Evolutionary conservation across 345 rosid species (phyloP).

Genomic region (Melaleuca quinquenervia): DNA sequence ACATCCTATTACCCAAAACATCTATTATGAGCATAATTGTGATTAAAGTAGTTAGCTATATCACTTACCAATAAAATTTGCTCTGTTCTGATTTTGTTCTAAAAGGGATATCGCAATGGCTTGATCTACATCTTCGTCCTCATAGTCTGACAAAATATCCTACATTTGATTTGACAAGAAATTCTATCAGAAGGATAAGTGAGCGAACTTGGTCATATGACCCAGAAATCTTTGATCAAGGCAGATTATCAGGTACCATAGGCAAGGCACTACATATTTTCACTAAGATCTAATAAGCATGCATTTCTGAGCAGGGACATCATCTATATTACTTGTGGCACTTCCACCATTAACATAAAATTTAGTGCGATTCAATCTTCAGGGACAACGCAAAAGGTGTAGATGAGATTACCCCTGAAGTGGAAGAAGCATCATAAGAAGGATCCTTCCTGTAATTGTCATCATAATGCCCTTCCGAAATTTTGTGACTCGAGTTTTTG

Average conservation of each 20-base stretch:
- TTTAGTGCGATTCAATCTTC: neutral
- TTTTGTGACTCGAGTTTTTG: constrained; percentile 52
- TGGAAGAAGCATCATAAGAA: constrained; percentile 39
- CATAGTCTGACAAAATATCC: constrained; percentile 44
- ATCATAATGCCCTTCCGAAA: constrained; percentile 37
- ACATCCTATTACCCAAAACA: neutral
- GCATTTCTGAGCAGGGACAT: neutral
- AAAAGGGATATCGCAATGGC: constrained; percentile 74
- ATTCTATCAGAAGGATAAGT: neutral
- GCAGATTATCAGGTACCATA: neutral
- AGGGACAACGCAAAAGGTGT: neutral
- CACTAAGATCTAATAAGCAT: neutral
- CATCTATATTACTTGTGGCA: neutral
- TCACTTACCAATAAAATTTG: constrained; percentile 38
- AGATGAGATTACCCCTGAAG: constrained; percentile 46
- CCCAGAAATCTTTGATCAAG: neutral
- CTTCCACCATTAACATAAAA: neutral
- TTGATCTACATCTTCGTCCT: constrained; percentile 60
- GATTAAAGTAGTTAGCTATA: neutral
- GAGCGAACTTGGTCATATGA: neutral
- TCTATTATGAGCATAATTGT: neutral
- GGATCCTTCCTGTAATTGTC: constrained; percentile 32
- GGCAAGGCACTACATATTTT: neutral
- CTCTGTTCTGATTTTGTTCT: constrained; percentile 42
- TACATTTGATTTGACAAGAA: constrained; percentile 11